Percentiles rank a stretch among this genome's conserved stretches.
These are phyloP conservation scores for Apiospora marii DNA, from an alignment of 2,329 filamentous ascomycete species.

Conservation along the genomic window DNA sequence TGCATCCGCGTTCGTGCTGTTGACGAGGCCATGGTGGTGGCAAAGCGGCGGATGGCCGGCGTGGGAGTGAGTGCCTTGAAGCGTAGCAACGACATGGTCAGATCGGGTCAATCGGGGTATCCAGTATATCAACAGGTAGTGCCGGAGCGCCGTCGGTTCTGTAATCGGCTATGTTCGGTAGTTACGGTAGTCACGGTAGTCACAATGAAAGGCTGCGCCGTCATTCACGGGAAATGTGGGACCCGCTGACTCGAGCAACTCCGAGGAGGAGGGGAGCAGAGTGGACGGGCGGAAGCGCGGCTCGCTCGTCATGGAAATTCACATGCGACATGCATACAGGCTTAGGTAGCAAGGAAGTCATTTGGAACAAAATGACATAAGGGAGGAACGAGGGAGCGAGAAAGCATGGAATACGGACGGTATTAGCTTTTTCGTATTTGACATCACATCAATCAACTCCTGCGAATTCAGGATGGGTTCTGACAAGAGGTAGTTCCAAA, in stretches of 20 bases:
- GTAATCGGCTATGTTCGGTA: slow-evolving; percentile 2
- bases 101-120: no score
- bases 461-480: no score
- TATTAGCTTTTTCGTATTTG: neutral
- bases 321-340: neutral
- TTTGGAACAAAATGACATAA: neutral
- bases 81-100: neutral
- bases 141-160: neutral
- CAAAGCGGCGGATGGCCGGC: neutral
- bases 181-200: neutral
- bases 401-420: neutral
- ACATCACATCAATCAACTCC: neutral
- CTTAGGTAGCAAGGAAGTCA: neutral
- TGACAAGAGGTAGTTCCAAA: no score
- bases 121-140: neutral
- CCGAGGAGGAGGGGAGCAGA: slow-evolving; percentile 7
- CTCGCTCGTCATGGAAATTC: neutral
- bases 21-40: slow-evolving; percentile 1
- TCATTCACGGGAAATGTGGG: slow-evolving; percentile 18
- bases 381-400: neutral
- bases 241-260: neutral
- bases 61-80: neutral
- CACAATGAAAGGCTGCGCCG: neutral
- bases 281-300: neutral
- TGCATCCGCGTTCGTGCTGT: slow-evolving; percentile 35